phyloP scores from a whole-genome alignment of 2,329 filamentous ascomycete species.

The Colletotrichum zoysiae region DNA sequence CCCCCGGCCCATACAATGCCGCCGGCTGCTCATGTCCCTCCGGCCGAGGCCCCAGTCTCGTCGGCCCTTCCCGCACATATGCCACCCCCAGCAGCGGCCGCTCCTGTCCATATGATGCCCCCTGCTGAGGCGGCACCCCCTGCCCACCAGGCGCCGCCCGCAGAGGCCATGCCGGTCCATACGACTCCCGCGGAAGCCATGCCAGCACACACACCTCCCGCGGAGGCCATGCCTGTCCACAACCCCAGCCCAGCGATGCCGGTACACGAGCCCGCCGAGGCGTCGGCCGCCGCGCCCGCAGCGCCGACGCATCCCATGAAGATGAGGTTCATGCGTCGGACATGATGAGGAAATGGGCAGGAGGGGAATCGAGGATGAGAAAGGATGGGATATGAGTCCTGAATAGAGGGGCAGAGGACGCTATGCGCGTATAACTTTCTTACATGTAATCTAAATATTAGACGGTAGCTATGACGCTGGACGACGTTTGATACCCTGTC shows the following conservation, averaged over 20 bases:
- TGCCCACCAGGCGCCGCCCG: constrained; percentile 11
- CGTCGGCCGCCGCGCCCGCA: constrained; percentile 19
- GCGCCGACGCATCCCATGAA: constrained; percentile 23
- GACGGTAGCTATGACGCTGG: constrained; percentile 37
- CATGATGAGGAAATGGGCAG: not conserved
- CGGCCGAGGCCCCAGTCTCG: not conserved
- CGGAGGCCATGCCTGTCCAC: constrained; percentile 13
- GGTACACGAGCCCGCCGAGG: not conserved
- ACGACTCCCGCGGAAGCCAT: constrained; percentile 23
- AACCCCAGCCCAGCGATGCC: not conserved
- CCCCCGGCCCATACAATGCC: constrained; percentile 14
- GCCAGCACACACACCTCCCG: constrained; percentile 19
- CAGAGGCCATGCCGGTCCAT: constrained; percentile 25
- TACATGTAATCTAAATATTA: constrained; percentile 39
- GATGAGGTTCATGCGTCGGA: constrained; percentile 32
- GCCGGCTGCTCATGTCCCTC: constrained; percentile 5
- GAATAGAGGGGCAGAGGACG: not conserved
- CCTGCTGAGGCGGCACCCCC: constrained; percentile 10
- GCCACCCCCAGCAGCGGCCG: constrained; percentile 10
- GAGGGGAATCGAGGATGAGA: not conserved
- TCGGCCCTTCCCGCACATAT: constrained; percentile 4
- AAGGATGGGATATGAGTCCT: not conserved
- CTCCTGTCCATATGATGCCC: constrained; percentile 7
- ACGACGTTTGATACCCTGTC: constrained; percentile 40
- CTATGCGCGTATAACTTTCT: constrained; percentile 26